Base-by-base conservation (phyloP, 2,329 filamentous ascomycete genomes). In the Diaporthe citriasiana region DNA sequence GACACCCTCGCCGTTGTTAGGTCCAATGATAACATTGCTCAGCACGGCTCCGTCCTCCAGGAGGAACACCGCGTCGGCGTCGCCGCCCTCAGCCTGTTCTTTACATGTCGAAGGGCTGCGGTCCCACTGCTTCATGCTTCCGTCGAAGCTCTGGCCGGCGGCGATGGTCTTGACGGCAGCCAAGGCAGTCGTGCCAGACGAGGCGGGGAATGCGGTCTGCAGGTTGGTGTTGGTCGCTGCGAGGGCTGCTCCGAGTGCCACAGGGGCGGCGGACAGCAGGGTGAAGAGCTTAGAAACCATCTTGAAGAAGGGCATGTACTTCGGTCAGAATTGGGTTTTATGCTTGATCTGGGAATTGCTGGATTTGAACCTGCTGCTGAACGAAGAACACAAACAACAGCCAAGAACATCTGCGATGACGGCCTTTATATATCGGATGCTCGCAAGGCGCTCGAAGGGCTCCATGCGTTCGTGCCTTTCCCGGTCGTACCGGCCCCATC, bases 21-120 rank as follows among this genome's bases (percentile, higher is more conserved):
- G 82, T 25, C 87, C 86, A 71, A 88, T 87, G 77, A 89, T 86
- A 77, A 85, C 86, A 77, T 89, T 88, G 77, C 82, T 85, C 25
- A 89, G 81, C 25, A 83, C 86, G 27, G 84, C 87, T 55, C 87
- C 87, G 57, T 85, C 81, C 78, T 85, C 81, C 59, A 89, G 80
- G 73, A 86, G 81, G 84, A 89, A 89, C 76, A 89, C 85, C 38
- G 87, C 85, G 76, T 85, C 80, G 38, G 76, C 71, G 19, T 81
- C 78, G 25, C 79, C 79, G 27, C 72, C 74, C 70, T 77, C 76
- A 15, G n/a, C 56, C 70, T 77, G 76, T 4, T 56, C 76, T 8
- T 56, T 57, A 71, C 76, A 77, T 35, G 38, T 57, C 47, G 45
- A 51, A 27, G 63, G 63, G 63, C 42, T 65, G 4, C 75, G 75